These are phyloP conservation scores for Glycyrrhiza uralensis DNA, from an alignment of 306 rosid genomes.

Conservation along the genomic window DNA sequence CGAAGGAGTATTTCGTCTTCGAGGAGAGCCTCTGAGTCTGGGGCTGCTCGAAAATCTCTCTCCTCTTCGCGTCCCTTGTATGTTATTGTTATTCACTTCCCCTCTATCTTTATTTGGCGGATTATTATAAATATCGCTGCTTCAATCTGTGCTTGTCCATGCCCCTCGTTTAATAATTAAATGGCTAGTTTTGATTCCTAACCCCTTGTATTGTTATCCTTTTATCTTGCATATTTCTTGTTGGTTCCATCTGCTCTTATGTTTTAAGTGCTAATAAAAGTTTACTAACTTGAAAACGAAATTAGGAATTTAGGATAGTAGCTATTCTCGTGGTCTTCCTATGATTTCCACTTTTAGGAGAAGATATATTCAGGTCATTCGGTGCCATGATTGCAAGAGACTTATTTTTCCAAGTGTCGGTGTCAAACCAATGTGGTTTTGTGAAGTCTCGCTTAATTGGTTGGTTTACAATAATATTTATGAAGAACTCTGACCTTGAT, in stretches of 20 bases:
- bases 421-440: conserved; percentile 4
- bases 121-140: background rate
- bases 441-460: background rate
- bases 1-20: conserved; percentile 68
- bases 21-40: conserved; percentile 53
- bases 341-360: background rate
- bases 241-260: background rate
- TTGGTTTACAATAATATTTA: conserved; percentile 2
- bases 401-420: background rate
- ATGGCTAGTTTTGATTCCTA: background rate
- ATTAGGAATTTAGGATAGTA: background rate
- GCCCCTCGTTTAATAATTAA: background rate
- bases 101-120: background rate
- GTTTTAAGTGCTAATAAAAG: background rate
- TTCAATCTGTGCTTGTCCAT: background rate
- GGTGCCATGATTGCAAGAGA: conserved; percentile 14
- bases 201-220: background rate
- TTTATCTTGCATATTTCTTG: background rate
- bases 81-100: conserved; percentile 18
- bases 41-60: conserved; percentile 53
- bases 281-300: background rate
- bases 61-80: conserved; percentile 57
- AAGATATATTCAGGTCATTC: background rate
- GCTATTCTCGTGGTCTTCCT: background rate
- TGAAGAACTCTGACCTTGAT: background rate